Evolutionary conservation across 371 early-diverging fungal species (phyloP).

Genomic region (Mucor mucedo): DNA sequence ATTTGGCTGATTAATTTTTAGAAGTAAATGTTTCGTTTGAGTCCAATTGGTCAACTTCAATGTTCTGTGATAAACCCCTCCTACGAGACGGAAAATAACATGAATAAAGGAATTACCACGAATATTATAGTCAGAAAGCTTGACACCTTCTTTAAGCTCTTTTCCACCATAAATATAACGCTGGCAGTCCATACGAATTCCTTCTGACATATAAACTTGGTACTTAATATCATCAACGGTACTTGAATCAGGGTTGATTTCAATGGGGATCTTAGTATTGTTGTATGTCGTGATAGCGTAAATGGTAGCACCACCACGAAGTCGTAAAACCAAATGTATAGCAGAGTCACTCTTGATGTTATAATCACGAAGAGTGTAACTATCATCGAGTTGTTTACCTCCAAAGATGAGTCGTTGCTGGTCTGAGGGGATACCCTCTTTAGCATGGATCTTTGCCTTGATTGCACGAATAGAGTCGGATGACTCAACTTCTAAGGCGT

Average conservation of each 20-base stretch:
- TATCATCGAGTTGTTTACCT: neutral
- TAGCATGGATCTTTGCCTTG: neutral
- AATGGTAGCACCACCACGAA: neutral
- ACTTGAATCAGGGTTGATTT: neutral
- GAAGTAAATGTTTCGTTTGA: neutral
- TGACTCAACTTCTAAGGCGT: neutral
- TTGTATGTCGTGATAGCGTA: too few species aligned
- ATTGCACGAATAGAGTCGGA: neutral
- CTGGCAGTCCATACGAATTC: neutral
- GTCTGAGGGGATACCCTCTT: neutral
- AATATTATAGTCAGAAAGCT: neutral
- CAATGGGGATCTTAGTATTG: neutral
- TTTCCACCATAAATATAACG: neutral
- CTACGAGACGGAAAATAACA: neutral
- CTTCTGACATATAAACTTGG: neutral
- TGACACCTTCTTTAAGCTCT: neutral
- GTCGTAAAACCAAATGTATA: neutral
- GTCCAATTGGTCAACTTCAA: neutral
- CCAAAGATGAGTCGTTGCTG: neutral
- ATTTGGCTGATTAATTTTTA: neutral
- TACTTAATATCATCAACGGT: neutral
- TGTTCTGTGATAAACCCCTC: neutral
- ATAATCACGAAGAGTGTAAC: neutral
- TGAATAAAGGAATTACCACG: neutral
- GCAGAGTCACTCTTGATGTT: neutral